Conservation (phyloP, 495 filamentous ascomycete genomes). For the Hypoxylon perforatum region DNA sequence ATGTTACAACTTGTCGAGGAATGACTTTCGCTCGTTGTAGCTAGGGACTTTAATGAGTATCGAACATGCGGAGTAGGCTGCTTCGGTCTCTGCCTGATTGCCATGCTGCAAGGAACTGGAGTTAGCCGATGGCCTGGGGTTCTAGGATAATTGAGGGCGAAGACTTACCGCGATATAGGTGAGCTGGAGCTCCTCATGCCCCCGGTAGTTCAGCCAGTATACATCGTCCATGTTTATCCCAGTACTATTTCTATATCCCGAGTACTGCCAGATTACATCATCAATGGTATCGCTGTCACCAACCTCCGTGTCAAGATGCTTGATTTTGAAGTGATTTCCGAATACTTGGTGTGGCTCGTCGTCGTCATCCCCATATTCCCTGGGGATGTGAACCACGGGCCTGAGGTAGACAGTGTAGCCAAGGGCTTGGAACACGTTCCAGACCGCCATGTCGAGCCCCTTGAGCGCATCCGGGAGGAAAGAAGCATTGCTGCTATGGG, state of each 20-base stretch:
- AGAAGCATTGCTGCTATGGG: not conserved
- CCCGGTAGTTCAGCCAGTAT: not conserved
- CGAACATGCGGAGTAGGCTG: no score
- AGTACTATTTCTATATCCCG: no score
- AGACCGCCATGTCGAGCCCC: not conserved
- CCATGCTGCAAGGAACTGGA: no score
- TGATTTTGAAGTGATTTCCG: not conserved
- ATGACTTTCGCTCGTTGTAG: no score
- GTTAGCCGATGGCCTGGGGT: no score
- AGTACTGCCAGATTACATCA: not conserved
- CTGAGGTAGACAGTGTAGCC: not conserved
- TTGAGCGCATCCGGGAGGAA: not conserved
- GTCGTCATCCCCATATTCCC: not conserved
- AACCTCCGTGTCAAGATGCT: not conserved
- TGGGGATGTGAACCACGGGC: not conserved
- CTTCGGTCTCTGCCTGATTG: no score
- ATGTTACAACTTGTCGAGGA: no score
- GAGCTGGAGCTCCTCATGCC: not conserved
- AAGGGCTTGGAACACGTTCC: not conserved
- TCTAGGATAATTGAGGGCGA: no score
- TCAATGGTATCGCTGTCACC: not conserved
- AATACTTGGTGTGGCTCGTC: not conserved
- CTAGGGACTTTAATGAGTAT: no score
- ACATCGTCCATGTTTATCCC: not conserved
- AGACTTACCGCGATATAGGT: not conserved